Evolutionary conservation across 164 flowering plant species (phyloP), one percentile per base, ranked within the genome.

Genomic region (Warburgia ugandensis): DNA sequence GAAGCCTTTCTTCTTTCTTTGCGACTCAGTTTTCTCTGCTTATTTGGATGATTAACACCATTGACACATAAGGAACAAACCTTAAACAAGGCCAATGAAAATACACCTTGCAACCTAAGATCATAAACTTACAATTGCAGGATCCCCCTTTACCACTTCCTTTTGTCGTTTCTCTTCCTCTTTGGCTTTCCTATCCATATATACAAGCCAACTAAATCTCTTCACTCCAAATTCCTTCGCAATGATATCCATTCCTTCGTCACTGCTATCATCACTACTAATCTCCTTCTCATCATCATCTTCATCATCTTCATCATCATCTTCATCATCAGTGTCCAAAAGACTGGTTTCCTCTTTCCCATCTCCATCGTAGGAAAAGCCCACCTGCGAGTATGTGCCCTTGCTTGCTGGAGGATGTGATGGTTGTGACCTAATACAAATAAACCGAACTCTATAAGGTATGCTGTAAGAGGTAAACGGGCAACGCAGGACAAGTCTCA

Each of bases 201-300:
- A 84, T 48, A 92, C 84, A 65, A 92, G 98, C 95, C 95, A 91
- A 25, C 84, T 92, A 78, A 75, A 91, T 60, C 98, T 80, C 70
- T 87, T 91, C 36, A 91, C 79, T 45, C 99, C 99, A 70, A 78
- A 89, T 23, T 88, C 97, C 70, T 88, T 92, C n/a, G 97, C 99
- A 60, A 92, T 84, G 31, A 42, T 54, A 50, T 89, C 97, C 97
- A 88, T 81, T 44, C 77, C 89, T 71, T 84, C 99, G 65, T 89
- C 95, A 73, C 79, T 78, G 63, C 97, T 92, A 50, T 92, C 99
- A 67, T 88, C 95, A 71, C 97, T 92, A 52, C 87, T 80, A 49
- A 75, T 79, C 16, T 89, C 99, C 19, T 86, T 83, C 4, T 80
- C 89, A 22, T 85, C 92, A 0, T 85, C 96, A 6, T 85, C 91